phyloP scores from a whole-genome alignment of 768 basidiomycete genomes.

The Auriculariales sp. region DNA sequence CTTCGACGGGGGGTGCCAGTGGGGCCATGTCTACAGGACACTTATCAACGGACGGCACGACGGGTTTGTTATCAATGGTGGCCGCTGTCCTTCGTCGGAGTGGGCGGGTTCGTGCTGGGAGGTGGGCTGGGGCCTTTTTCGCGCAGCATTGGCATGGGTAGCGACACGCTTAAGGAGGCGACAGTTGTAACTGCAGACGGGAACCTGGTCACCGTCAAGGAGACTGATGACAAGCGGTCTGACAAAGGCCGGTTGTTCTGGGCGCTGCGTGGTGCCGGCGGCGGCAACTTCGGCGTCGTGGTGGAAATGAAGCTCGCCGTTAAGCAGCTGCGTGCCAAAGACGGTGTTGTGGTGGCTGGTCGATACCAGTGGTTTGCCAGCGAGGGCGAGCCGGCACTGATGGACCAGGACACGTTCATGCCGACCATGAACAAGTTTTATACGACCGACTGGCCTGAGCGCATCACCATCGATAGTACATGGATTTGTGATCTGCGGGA shows the following conservation, averaged over 20 bases:
- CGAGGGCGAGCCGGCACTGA: neutral
- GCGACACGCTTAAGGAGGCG: neutral
- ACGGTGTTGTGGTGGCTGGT: neutral
- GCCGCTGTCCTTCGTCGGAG: neutral
- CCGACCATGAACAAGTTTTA: neutral
- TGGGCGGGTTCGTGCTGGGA: neutral
- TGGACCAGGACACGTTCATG: neutral
- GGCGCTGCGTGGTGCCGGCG: neutral
- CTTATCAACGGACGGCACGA: neutral
- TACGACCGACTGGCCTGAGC: neutral
- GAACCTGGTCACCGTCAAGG: neutral
- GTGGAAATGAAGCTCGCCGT: neutral
- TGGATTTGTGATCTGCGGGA: neutral
- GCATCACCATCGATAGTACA: neutral
- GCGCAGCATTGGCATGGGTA: neutral
- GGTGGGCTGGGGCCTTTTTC: neutral
- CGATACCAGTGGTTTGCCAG: neutral
- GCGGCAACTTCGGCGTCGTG: neutral
- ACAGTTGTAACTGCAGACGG: neutral
- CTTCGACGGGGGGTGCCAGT: neutral
- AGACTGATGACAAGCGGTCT: neutral
- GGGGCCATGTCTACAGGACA: neutral
- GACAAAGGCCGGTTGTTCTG: neutral
- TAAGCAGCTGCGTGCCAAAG: neutral
- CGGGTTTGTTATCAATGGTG: neutral